Percentiles rank a stretch among this genome's conserved stretches.
These are phyloP conservation scores for Calonectria ilicicola DNA, from an alignment of 2,329 filamentous ascomycete species.

Conservation along the genomic window DNA sequence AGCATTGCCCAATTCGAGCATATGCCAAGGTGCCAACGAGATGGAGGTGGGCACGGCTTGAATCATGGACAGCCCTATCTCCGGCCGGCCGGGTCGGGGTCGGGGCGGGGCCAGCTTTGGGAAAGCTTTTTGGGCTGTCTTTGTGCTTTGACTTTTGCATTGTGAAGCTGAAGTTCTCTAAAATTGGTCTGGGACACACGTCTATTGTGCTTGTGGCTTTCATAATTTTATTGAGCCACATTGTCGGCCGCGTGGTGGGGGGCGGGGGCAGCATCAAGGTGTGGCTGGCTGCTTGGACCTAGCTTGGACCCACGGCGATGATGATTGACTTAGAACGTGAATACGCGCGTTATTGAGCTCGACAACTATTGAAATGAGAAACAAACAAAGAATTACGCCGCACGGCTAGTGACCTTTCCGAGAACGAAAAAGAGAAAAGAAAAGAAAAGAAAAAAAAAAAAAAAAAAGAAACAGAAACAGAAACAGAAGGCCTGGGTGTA, in stretches of 20 bases:
- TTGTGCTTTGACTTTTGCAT: slow-evolving; percentile 2
- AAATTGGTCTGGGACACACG: background rate
- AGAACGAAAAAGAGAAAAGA: too few species aligned
- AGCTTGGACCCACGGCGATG: background rate
- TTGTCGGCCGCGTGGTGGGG: background rate
- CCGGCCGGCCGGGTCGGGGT: background rate
- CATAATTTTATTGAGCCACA: background rate
- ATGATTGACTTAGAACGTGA: background rate
- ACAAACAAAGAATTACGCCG: background rate
- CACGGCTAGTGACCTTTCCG: background rate
- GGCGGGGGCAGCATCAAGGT: background rate
- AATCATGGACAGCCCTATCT: background rate
- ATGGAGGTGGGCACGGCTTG: background rate
- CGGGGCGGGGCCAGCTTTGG: background rate
- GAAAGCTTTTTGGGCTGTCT: background rate
- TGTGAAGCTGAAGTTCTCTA: background rate
- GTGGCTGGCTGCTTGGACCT: background rate
- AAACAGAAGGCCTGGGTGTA: background rate
- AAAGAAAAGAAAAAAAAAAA: too few species aligned
- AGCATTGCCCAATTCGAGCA: background rate
- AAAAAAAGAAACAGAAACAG: too few species aligned
- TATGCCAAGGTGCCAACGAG: background rate
- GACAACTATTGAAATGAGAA: background rate
- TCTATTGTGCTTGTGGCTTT: background rate
- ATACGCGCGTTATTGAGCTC: background rate